phyloP scores from a whole-genome alignment of 2,329 filamentous ascomycete genomes.

The Cercospora sp. region DNA sequence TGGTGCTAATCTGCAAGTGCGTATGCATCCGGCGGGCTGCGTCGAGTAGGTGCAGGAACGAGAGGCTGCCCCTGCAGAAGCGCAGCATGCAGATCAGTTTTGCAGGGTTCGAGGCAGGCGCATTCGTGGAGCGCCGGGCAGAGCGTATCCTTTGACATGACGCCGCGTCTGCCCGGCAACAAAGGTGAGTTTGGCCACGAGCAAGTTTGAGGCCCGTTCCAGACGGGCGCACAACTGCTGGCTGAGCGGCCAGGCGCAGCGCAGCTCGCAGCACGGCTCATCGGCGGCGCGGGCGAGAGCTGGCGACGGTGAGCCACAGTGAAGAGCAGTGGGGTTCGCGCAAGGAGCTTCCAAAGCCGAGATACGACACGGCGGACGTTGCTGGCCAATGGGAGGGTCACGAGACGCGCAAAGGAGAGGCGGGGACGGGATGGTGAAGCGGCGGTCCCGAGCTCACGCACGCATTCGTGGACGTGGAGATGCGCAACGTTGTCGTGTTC shows the following conservation, averaged over 20 bases:
- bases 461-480: constrained; percentile 2
- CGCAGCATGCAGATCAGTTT: not conserved
- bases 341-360: constrained; percentile 7
- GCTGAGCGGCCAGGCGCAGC: not conserved
- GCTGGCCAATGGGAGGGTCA: constrained; percentile 8
- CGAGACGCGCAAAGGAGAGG: constrained; percentile 1
- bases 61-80: constrained; percentile 5
- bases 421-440: constrained; percentile 14
- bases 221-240: not conserved
- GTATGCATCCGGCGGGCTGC: not conserved
- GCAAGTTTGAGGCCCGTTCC: not conserved
- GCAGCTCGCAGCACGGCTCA: not conserved
- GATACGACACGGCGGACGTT: not conserved
- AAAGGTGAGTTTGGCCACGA: not conserved
- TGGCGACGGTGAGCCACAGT: not conserved
- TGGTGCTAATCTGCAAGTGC: not conserved
- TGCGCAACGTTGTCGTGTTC: constrained; percentile 8
- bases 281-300: not conserved
- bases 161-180: not conserved
- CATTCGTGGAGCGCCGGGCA: not conserved
- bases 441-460: constrained; percentile 10
- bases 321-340: not conserved
- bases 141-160: not conserved
- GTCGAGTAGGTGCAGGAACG: not conserved
- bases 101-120: constrained; percentile 5